phyloP scores from a whole-genome alignment of 345 rosid genomes.

The Eucalyptus tenuipes region DNA sequence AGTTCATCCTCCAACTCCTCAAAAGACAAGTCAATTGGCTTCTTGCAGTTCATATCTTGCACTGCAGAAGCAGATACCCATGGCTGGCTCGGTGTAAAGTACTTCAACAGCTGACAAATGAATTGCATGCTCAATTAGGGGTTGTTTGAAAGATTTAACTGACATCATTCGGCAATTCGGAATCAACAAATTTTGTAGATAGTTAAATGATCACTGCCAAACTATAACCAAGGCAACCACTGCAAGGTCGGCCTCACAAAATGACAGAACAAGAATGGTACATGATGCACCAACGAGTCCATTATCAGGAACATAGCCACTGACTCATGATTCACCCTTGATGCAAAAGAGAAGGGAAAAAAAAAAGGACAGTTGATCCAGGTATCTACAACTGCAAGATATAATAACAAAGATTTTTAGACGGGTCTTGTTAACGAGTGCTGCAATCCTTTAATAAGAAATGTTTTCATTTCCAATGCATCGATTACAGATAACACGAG shows the following conservation, averaged over 20 bases:
- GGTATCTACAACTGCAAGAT: background rate
- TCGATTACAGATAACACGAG: background rate
- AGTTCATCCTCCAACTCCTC: slow-evolving; percentile 50
- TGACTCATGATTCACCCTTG: background rate
- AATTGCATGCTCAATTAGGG: background rate
- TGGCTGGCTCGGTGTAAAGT: slow-evolving; percentile 37
- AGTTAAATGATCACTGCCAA: background rate
- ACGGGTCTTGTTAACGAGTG: background rate
- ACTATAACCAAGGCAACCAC: background rate
- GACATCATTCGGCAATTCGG: background rate
- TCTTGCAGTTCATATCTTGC: background rate
- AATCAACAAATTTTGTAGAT: background rate
- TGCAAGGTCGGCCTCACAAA: background rate
- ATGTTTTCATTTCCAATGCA: background rate
- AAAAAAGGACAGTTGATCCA: background rate
- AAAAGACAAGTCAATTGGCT: slow-evolving; percentile 29
- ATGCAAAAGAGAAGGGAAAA: background rate
- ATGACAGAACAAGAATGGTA: background rate
- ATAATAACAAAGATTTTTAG: background rate
- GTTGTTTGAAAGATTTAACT: background rate
- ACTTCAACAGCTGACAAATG: slow-evolving; percentile 40
- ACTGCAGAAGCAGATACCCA: slow-evolving; percentile 33
- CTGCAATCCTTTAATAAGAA: background rate
- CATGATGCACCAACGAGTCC: background rate
- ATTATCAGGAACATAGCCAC: background rate